Base-by-base conservation (phyloP, 768 basidiomycete species). In the Lyophyllum semitale region DNA sequence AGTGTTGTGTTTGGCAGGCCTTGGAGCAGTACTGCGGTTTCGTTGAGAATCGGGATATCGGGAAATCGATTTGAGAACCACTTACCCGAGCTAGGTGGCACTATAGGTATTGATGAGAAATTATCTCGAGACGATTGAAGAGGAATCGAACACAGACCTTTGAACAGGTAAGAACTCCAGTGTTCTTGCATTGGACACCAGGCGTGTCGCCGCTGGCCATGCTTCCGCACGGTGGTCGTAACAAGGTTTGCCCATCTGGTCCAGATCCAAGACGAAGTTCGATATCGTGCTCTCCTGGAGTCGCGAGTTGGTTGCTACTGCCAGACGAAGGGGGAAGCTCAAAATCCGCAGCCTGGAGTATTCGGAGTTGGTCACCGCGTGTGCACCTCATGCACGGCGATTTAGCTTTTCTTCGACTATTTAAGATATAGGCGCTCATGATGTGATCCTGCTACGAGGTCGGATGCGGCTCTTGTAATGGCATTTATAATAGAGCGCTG, bases 1-100 rank as follows among this genome's bases (percentile, higher is more conserved):
- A 72, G 33, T 73, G 71, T 9, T 60, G 55, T 7, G 43, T 60
- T 54, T 70, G 69, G 49, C 72, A 73, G 35, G 66, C 60, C 37
- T 67, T 66, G 7, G 70, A 71, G 59, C 71, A 73, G 49, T 72
- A 73, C 72, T 73, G 53, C 6, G 13, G 35, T 23, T 48, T 41
- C 18, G n/a, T 32, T 51, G 27, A 43, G 8, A 15, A 38, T n/a
- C 7, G 9, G 8, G 9, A 17, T 18, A 6, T 5, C 1, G 23
- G n/a, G 33, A 32, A 15, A 13, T 11, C 22, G 22, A 11, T 23
- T 9, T 20, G 17, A 15, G 12, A 3, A 27, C 23, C 8, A 35
- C 50, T 25, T 50, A 62, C 61, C 42, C 48, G 49, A n/a, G 53
- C 58, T 20, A 62, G 53, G 23, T 51, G 54, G 4, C 61, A 62